phyloP scores from a whole-genome alignment of 305 asterid genomes.

The Fraxinus dipetala region DNA sequence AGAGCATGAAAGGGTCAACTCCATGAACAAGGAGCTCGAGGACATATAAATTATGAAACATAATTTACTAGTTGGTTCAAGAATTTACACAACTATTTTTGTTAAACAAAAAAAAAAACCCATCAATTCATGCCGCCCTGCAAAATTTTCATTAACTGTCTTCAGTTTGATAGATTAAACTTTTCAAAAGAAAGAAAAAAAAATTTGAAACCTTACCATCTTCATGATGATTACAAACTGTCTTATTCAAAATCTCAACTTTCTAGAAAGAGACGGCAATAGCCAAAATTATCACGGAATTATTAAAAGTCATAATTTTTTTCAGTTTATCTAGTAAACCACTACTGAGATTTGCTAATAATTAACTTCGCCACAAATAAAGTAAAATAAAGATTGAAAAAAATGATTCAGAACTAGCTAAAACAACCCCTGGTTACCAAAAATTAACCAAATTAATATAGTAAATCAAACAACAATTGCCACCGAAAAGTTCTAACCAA shows the following conservation, averaged over 20 bases:
- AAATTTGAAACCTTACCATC: neutral
- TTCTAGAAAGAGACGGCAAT: neutral
- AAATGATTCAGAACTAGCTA: slow-evolving; percentile 5
- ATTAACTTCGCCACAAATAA: neutral
- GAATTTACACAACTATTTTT: neutral
- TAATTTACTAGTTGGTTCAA: neutral
- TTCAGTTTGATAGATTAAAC: neutral
- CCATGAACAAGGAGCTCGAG: neutral
- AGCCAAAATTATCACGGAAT: neutral
- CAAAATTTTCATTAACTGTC: neutral
- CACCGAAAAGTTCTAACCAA: slow-evolving; percentile 25
- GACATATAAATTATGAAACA: neutral
- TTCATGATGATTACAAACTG: neutral
- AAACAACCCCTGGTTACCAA: slow-evolving; percentile 15
- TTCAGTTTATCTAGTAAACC: neutral
- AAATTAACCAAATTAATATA: slow-evolving; percentile 22
- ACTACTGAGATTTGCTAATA: neutral
- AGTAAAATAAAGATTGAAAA: neutral
- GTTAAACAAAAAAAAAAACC: neutral
- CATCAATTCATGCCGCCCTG: neutral
- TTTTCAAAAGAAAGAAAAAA: neutral
- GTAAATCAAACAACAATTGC: slow-evolving; percentile 23
- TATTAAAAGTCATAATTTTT: neutral
- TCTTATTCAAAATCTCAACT: neutral
- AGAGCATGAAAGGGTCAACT: neutral